These are phyloP conservation scores for Phascolomyces articulosus DNA, from an alignment of 371 early-diverging fungal species.

Conservation along the genomic window DNA sequence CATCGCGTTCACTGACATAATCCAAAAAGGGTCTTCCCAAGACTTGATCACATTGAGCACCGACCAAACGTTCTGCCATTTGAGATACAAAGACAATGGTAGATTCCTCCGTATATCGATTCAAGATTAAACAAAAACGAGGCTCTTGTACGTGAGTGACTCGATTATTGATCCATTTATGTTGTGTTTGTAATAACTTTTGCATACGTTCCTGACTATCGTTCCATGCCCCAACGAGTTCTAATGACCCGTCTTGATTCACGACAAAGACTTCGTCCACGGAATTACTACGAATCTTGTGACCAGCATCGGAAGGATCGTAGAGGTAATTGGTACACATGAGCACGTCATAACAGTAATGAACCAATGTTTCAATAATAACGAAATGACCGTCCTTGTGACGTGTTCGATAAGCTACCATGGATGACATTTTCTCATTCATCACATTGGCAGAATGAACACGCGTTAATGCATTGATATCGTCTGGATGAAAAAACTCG, in stretches of 20 bases:
- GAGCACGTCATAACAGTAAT: conserved; percentile 43
- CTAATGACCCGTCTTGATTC: conserved; percentile 22
- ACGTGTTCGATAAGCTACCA: conserved; percentile 31
- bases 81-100: conserved; percentile 32
- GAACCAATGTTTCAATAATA: conserved; percentile 29
- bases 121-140: conserved; percentile 41
- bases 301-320: conserved; percentile 16
- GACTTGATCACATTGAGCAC: conserved; percentile 15
- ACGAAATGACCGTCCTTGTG: conserved; percentile 43
- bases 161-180: conserved; percentile 28
- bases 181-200: conserved; percentile 6
- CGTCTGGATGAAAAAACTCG: conserved; percentile 47
- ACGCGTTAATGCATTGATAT: conserved; percentile 31
- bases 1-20: conserved; percentile 30
- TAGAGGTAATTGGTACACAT: conserved; percentile 30
- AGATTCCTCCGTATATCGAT: conserved; percentile 35
- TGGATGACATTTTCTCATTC: conserved; percentile 47
- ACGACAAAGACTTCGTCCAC: conserved; percentile 31
- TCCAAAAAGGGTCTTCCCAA: conserved; percentile 31
- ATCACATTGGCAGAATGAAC: conserved; percentile 47
- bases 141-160: conserved; percentile 18
- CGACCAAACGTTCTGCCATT: conserved; percentile 27
- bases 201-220: conserved; percentile 26
- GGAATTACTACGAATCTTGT: conserved; percentile 29
- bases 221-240: conserved; percentile 36